Evolutionary conservation across 352 stramenopile species (phyloP), one percentile per base, ranked within the genome.

Genomic region (Phytophthora lateralis): DNA sequence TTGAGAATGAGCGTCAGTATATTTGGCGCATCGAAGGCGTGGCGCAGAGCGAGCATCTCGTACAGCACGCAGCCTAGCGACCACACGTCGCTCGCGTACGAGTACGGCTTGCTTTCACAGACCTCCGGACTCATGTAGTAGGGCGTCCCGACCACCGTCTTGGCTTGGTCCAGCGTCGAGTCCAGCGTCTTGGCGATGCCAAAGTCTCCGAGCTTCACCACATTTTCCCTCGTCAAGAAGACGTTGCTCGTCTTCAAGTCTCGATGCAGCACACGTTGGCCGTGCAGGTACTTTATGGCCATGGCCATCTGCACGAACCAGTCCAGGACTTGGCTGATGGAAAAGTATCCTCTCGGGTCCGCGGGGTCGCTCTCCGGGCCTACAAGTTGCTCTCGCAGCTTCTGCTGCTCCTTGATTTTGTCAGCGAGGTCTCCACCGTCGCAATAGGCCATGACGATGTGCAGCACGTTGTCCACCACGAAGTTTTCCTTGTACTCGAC

Each of bases 171-270:
- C 47, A 93, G 71, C 7, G 83, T 94, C 17, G 85, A 91, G 53
- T 93, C 76, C 35, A 94, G 65, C 43, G 85, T 91, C 71, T 89
- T 89, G 41, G 89, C 91, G 66, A 98, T 98, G 56, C 93, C 94
- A 51, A 98, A 96, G 63, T 98, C 95, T 15, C 93, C 94, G 17
- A 98, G 73, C 38, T 98, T 97, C 41, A 97, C 85, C 15, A 92
- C 79, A 50, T 96, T 91, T 35, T 89, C 71, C 0, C 61, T 88
- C 34, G 86, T 93, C 12, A 97, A 54, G 63, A 97, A 97, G 48
- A 97, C 88, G 73, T 98, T 98, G 67, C 95, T 96, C 24, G 95
- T 96, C 72, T 98, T 98, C 41, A 98, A 78, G 62, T 98, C 95
- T 44, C 91, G 85, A 68, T 98, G 93, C 44, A 98, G 72, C 21